phyloP scores from a whole-genome alignment of 345 rosid species.

The Populus euphratica region DNA sequence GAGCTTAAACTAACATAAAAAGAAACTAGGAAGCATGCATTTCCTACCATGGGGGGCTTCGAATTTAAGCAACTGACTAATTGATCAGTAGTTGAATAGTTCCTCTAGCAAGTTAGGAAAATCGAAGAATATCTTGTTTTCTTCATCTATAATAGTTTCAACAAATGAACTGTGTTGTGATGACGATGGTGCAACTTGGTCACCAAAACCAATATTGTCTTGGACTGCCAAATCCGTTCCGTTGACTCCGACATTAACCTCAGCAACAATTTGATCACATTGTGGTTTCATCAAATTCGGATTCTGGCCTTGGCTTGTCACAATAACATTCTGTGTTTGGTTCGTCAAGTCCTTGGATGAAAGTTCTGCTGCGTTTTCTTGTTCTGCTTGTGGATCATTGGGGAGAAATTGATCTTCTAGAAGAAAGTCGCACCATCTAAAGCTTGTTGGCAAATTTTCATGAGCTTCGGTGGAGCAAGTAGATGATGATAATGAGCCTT shows the following conservation, averaged over 20 bases:
- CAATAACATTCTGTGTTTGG: slow-evolving; percentile 10
- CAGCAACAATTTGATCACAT: background rate
- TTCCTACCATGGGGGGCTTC: background rate
- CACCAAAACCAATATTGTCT: slow-evolving; percentile 10
- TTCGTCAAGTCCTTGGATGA: slow-evolving; percentile 27
- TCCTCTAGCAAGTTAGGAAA: slow-evolving; percentile 64
- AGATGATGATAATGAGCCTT: slow-evolving; percentile 37
- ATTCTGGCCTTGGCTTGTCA: background rate
- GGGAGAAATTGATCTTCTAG: slow-evolving; percentile 49
- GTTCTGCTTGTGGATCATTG: slow-evolving; percentile 20
- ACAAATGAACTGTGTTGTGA: slow-evolving; percentile 42
- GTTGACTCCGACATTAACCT: background rate
- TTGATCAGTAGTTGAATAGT: slow-evolving; percentile 31
- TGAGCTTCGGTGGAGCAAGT: slow-evolving; percentile 55
- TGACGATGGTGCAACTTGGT: slow-evolving; percentile 22
- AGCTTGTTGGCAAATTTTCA: slow-evolving; percentile 33
- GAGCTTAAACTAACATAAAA: background rate
- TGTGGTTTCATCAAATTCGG: background rate
- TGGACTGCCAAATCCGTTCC: slow-evolving; percentile 14
- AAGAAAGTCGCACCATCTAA: slow-evolving; percentile 82
- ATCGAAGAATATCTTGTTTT: slow-evolving; percentile 61
- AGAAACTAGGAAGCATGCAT: background rate
- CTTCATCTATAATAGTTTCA: slow-evolving; percentile 58
- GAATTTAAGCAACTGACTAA: background rate
- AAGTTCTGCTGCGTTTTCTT: slow-evolving; percentile 21